Percentiles rank a stretch among this genome's conserved stretches.
phyloP scores from a whole-genome alignment of 371 early-diverging fungal genomes.

The Mucor mucedo region DNA sequence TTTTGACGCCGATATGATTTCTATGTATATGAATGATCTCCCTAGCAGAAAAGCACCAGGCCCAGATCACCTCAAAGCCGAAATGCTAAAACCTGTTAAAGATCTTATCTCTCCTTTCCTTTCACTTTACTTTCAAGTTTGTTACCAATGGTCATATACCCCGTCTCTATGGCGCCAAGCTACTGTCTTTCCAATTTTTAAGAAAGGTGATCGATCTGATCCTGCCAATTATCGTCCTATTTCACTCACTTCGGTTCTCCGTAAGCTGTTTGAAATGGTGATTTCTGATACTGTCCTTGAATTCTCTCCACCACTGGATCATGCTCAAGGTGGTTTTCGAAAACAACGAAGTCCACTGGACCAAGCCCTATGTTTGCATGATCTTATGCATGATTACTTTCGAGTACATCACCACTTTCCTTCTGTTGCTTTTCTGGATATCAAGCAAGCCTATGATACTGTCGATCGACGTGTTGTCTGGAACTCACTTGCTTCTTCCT shows the following conservation, averaged over 20 bases:
- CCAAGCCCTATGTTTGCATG: constrained; percentile 35
- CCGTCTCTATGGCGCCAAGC: constrained; percentile 32
- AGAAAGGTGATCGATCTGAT: constrained; percentile 24
- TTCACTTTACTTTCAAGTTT: constrained; percentile 24
- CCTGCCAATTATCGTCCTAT: constrained; percentile 32
- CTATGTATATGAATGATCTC: background rate
- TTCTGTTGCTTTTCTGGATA: constrained; percentile 22
- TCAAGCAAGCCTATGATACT: constrained; percentile 28
- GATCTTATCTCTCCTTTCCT: constrained; percentile 8
- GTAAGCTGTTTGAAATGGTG: constrained; percentile 28
- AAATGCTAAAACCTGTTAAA: constrained; percentile 29
- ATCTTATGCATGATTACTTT: constrained; percentile 11
- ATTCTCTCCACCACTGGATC: constrained; percentile 21
- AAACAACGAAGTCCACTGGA: constrained; percentile 30
- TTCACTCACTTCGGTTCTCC: constrained; percentile 27
- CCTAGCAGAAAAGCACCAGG: constrained; percentile 28
- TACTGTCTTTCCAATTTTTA: constrained; percentile 29
- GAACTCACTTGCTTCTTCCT: background rate
- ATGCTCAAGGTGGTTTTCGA: constrained; percentile 44
- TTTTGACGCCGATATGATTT: background rate
- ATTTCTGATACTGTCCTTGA: background rate
- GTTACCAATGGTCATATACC: constrained; percentile 29
- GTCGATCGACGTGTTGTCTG: constrained; percentile 20
- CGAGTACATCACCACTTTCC: constrained; percentile 2
- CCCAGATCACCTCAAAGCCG: constrained; percentile 28